Evolutionary conservation across 495 filamentous ascomycete species (phyloP), one percentile per base, ranked within the genome.

Genomic region (Hypoxylon crocopeplum): DNA sequence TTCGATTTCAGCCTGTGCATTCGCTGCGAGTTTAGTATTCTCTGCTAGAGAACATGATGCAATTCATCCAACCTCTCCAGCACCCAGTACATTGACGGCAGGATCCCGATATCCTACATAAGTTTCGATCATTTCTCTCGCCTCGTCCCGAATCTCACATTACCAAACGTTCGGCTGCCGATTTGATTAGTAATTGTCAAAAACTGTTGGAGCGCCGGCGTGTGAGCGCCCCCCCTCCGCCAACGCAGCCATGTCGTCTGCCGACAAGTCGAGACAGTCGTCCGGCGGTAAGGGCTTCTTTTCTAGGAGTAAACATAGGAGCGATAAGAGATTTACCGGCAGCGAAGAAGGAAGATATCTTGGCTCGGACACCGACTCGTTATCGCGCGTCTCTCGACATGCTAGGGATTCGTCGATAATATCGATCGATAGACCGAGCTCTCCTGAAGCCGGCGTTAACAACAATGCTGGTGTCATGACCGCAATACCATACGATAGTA

Each of bases 391-490:
- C 50, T 95, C 92, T 47, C 79, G 91, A 75, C 87, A 95, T 76
- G 88, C 88, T 45, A 86, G 92, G 67, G 85, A 87, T 27, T 87
- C 87, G 15, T 93, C 89, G n/a, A 76, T 89, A 56, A 79, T 86
- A 49, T 92, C 90, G 1, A 67, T 90, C 62, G 90, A 93, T 54
- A 73, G 82, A 38, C 84, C 84, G 5, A 68, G 70, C 50, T 76
- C 81, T 27, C 73, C 79, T 63, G 80, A 81, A 34, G 66, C 69
- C 49, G 69, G 56, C 32, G 67, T 95, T 17, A 86, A 88, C 53
- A 86, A 86, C 73, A 89, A 83, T 25, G 85, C 93, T n/a, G 94
- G 92, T 40, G 83, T 93, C 11, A 91, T 97, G 54, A 91, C 92
- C 6, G 87, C 89, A 1, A 93, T 98, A 53, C 91, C 94, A 10